A percentile compares a stretch with the other conserved stretches of the same genome.
These are phyloP conservation scores for Passalora sequoiae DNA, from an alignment of 2,329 filamentous ascomycete species.

Conservation along the genomic window DNA sequence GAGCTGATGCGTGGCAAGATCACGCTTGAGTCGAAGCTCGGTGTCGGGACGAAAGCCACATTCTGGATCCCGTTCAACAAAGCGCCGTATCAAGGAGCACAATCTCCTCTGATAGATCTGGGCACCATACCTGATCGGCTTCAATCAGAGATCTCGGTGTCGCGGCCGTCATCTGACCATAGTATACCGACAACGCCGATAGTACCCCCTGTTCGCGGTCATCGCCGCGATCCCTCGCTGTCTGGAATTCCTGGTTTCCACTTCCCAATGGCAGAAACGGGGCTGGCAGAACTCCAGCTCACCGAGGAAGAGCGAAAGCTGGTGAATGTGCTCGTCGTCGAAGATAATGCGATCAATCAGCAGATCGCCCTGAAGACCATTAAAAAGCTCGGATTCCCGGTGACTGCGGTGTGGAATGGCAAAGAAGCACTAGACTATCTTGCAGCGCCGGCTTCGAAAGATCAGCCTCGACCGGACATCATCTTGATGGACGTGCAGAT, in stretches of 20 bases:
- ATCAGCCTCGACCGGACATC: constrained; percentile 60
- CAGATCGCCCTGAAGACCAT: constrained; percentile 73
- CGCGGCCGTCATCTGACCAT: constrained; percentile 60
- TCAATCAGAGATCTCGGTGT: constrained; percentile 53
- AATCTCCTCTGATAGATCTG: constrained; percentile 55
- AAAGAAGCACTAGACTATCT: constrained; percentile 74
- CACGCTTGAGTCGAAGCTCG: constrained; percentile 60
- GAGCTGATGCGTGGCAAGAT: constrained; percentile 77
- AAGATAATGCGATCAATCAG: constrained; percentile 67
- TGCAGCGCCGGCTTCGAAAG: constrained; percentile 31
- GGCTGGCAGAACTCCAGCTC: constrained; percentile 43
- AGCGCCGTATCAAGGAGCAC: constrained; percentile 49
- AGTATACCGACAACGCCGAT: constrained; percentile 39
- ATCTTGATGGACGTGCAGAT: constrained; percentile 53
- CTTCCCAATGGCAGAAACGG: constrained; percentile 38
- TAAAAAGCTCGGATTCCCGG: constrained; percentile 65
- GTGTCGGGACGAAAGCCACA: constrained; percentile 65
- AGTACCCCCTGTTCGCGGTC: constrained; percentile 14
- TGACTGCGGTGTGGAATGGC: constrained; percentile 69
- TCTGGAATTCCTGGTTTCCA: constrained; percentile 21
- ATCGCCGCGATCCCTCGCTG: constrained; percentile 16
- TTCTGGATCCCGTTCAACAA: constrained; percentile 77
- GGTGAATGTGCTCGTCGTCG: constrained; percentile 69
- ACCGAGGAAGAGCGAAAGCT: constrained; percentile 55
- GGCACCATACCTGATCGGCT: constrained; percentile 63